Percentiles rank a stretch among this genome's conserved stretches.
Conservation (phyloP, 305 asterid species). For the Rubia balearica region DNA sequence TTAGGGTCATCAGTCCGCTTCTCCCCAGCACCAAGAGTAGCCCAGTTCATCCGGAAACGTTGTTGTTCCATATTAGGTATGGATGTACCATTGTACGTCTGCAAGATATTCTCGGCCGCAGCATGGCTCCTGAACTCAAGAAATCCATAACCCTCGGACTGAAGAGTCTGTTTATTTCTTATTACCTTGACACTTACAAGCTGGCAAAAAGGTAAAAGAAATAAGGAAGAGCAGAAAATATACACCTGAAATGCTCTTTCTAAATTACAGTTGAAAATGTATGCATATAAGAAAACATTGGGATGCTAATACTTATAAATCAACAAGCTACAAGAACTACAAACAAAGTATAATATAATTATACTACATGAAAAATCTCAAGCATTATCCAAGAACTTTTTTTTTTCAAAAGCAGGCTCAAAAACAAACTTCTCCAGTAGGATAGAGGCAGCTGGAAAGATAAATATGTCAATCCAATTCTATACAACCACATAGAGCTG, state of each 20-base stretch:
- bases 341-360: background rate
- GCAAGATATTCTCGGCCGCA: slow-evolving; percentile 55
- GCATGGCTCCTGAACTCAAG: slow-evolving; percentile 67
- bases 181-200: slow-evolving; percentile 59
- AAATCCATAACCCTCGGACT: slow-evolving; percentile 80
- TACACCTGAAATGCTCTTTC: background rate
- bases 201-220: slow-evolving; percentile 28
- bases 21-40: slow-evolving; percentile 73
- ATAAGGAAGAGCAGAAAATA: background rate
- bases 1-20: slow-evolving; percentile 62
- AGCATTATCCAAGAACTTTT: background rate
- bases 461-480: background rate
- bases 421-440: no score
- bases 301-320: background rate
- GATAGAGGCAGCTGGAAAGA: no score
- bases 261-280: background rate
- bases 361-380: background rate
- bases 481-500: background rate
- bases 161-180: slow-evolving; percentile 62
- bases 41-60: slow-evolving; percentile 72
- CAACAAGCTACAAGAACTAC: background rate
- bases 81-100: slow-evolving; percentile 49
- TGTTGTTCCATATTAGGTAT: slow-evolving; percentile 72
- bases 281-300: no score
- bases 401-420: no score